Conservation (phyloP, 2,329 filamentous ascomycete species). For the Calycina herbarum region DNA sequence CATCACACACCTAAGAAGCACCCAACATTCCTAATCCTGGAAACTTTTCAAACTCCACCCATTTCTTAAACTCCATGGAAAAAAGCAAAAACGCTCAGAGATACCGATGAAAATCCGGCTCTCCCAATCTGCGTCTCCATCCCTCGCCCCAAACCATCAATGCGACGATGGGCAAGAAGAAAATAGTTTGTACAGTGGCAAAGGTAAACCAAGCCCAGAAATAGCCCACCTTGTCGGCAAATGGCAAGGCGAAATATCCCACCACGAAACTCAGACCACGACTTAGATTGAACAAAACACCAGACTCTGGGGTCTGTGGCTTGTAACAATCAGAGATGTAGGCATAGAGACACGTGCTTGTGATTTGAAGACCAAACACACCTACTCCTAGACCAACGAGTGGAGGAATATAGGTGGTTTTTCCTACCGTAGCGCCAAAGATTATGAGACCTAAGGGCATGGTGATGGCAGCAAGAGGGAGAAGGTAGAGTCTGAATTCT, state of each 20-base stretch:
- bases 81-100: conserved; percentile 15
- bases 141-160: conserved; percentile 33
- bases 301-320: conserved; percentile 32
- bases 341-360: conserved; percentile 31
- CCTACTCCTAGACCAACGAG: conserved; percentile 31
- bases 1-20: no score
- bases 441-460: conserved; percentile 35
- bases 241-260: conserved; percentile 32
- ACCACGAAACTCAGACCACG: conserved; percentile 33
- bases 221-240: conserved; percentile 26
- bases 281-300: conserved; percentile 32
- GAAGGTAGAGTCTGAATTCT: conserved; percentile 34
- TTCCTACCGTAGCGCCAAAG: conserved; percentile 33
- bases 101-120: conserved; percentile 29
- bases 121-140: conserved; percentile 28
- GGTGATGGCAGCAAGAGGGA: conserved; percentile 29
- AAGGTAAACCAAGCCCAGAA: conserved; percentile 33
- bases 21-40: no score
- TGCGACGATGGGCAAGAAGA: conserved; percentile 28
- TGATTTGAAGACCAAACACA: conserved; percentile 34
- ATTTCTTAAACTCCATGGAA: no score
- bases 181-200: conserved; percentile 26
- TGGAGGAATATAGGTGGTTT: conserved; percentile 24
- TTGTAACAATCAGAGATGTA: conserved; percentile 35
- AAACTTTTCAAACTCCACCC: no score